Base-by-base conservation (phyloP, 306 rosid species). In the Inga oerstediana region DNA sequence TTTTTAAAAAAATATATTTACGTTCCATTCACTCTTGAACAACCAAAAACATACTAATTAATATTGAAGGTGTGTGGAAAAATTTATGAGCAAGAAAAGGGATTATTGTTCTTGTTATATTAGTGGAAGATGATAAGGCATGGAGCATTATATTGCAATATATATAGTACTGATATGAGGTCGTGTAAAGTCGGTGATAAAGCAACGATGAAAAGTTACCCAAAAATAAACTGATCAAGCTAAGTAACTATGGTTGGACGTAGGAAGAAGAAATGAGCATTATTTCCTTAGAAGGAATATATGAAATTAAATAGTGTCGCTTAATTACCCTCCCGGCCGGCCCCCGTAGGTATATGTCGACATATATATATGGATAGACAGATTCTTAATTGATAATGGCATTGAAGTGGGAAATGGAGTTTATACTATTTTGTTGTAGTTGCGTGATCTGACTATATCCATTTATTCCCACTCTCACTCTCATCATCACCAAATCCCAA, bases 401-500 rank as follows among this genome's bases (percentile, higher is more conserved):
- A n/a, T 71, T 22, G 8, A 45, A 7, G 32, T 72, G 5, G 5
- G 39, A 24, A 72, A 45, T 27, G 10, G 59, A 46, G 35, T 45
- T 45, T 10, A 72, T 59, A 45, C 16, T 14, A 14, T n/a, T 34
- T 56, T 49, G 10, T 24, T 17, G 27, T 10, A 34, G 65, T 32
- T 67, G 14, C 45, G 20, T 79, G 76, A 62, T 24, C 27, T 54
- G 48, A 79, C 37, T 35, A 45, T 16, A 45, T 16, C 16, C 59
- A 58, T 45, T 39, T 75, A 75, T 32, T 74, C 77, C 54, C 54
- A 49, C 15, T 48, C 54, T 48, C 54, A 48, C 12, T 32, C 34
- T 32, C 34, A 34, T 44, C 37, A 6, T 79, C 75, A 35, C 82
- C 72, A 81, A 64, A 81, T 81, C 80, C 43, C n/a, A 61, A 16